These are phyloP conservation scores for Lipomyces kockii DNA, from an alignment of 805 yeast species.

Conservation along the genomic window DNA sequence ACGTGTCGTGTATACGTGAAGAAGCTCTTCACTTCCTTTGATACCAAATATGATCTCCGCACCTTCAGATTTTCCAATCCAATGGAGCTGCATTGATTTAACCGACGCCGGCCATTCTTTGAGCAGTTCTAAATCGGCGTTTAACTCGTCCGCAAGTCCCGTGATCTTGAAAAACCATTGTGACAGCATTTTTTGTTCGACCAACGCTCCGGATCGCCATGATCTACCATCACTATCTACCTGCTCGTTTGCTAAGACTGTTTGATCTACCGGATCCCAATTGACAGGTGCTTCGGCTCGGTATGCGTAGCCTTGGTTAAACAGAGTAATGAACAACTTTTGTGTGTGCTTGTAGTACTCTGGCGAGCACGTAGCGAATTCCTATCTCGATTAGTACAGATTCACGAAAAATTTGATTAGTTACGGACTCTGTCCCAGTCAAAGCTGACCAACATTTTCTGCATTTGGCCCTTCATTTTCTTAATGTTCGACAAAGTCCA, in stretches of 20 bases:
- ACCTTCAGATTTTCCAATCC: constrained; percentile 92
- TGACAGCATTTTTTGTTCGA: constrained; percentile 75
- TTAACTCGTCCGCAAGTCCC: constrained; percentile 69
- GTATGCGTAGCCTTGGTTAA: constrained; percentile 81
- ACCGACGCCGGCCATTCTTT: constrained; percentile 88
- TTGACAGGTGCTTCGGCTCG: constrained; percentile 86
- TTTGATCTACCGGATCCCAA: constrained; percentile 97
- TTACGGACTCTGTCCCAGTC: constrained; percentile 70
- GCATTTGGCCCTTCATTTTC: constrained; percentile 85
- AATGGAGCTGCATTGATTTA: constrained; percentile 84
- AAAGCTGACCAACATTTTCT: constrained; percentile 76
- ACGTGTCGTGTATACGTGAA: constrained; percentile 80
- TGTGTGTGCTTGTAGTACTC: constrained; percentile 95
- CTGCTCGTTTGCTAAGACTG: constrained; percentile 96
- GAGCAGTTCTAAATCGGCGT: constrained; percentile 64
- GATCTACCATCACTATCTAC: constrained; percentile 89
- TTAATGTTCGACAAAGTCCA: constrained; percentile 86
- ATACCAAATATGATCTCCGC: constrained; percentile 62
- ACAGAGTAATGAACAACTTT: constrained; percentile 72
- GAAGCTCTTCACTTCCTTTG: constrained; percentile 32
- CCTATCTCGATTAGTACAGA: constrained; percentile 48
- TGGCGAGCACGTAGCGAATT: constrained; percentile 81
- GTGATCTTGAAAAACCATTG: constrained; percentile 97
- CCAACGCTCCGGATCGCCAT: constrained; percentile 97
- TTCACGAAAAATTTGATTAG: background rate